phyloP scores from a whole-genome alignment of 306 rosid genomes.

The Crotalaria pallida region DNA sequence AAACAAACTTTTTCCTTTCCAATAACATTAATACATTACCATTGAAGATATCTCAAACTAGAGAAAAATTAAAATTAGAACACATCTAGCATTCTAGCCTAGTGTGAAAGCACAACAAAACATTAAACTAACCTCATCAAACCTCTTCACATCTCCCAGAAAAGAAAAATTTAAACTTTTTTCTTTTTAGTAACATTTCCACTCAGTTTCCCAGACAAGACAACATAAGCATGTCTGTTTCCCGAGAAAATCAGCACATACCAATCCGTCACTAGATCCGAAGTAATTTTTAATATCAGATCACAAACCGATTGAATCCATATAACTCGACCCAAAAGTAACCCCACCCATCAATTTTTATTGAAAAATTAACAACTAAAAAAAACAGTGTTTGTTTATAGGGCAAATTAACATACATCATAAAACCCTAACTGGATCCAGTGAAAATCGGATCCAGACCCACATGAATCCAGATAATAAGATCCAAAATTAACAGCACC shows the following conservation, averaged over 20 bases:
- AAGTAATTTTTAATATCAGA: not conserved
- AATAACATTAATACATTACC: not conserved
- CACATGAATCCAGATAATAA: not conserved
- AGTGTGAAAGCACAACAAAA: not conserved
- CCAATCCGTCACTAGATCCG: not conserved
- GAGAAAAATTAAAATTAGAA: not conserved
- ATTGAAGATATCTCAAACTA: not conserved
- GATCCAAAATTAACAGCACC: not conserved
- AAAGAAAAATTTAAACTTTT: not conserved
- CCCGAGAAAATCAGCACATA: not conserved
- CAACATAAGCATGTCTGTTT: not conserved
- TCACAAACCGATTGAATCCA: conserved; percentile 7
- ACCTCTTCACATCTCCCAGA: not conserved
- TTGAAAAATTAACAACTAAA: too few species aligned
- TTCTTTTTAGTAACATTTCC: not conserved
- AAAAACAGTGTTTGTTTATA: too few species aligned
- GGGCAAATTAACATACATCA: not conserved
- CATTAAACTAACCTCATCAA: not conserved
- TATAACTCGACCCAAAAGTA: conserved; percentile 22
- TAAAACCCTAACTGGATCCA: not conserved
- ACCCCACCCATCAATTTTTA: conserved; percentile 9
- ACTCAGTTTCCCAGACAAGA: not conserved
- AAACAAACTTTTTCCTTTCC: not conserved
- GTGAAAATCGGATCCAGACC: not conserved
- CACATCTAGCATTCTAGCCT: not conserved